phyloP scores from a whole-genome alignment of 228 moss, liverwort and hornwort species.

The Sphagnum magellanicum region DNA sequence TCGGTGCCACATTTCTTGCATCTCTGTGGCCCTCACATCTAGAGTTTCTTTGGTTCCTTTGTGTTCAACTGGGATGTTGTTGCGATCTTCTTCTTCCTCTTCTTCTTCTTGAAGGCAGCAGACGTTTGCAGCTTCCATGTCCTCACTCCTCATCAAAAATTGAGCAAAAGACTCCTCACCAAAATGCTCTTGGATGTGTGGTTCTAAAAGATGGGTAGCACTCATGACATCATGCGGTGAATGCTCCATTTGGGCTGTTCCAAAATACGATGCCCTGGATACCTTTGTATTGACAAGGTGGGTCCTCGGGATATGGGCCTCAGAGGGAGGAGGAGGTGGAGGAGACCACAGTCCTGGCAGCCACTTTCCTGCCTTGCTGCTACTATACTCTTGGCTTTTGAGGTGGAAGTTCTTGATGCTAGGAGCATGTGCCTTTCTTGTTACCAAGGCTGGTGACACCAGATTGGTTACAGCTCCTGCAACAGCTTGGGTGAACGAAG shows the following conservation, averaged over 20 bases:
- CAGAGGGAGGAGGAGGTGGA: not conserved
- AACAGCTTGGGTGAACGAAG: conserved; percentile 18
- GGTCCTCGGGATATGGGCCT: conserved; percentile 7
- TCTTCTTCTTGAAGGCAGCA: conserved; percentile 3
- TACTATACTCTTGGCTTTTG: conserved; percentile 23
- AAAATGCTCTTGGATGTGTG: conserved; percentile 2
- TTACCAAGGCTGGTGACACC: conserved; percentile 25
- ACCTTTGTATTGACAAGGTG: not conserved
- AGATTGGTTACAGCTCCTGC: conserved; percentile 28
- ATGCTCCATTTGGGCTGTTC: too few species aligned
- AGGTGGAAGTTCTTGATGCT: conserved; percentile 37
- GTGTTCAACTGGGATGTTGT: not conserved
- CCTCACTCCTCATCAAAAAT: conserved; percentile 7
- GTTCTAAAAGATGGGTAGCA: not conserved
- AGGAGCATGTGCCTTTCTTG: conserved; percentile 31
- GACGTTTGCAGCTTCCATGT: not conserved
- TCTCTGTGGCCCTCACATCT: conserved; percentile 16
- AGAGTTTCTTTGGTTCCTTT: not conserved
- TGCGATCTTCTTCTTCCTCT: conserved; percentile 11
- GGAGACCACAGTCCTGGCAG: conserved; percentile 12
- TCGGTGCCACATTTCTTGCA: conserved; percentile 18
- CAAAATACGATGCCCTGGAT: not conserved
- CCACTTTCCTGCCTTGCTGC: conserved; percentile 19
- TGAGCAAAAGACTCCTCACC: conserved; percentile 14
- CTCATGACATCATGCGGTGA: not conserved